A percentile compares a stretch with the other conserved stretches of the same genome.
Conservation (phyloP, 139 green algal species). For the Nannochloris sp. region DNA sequence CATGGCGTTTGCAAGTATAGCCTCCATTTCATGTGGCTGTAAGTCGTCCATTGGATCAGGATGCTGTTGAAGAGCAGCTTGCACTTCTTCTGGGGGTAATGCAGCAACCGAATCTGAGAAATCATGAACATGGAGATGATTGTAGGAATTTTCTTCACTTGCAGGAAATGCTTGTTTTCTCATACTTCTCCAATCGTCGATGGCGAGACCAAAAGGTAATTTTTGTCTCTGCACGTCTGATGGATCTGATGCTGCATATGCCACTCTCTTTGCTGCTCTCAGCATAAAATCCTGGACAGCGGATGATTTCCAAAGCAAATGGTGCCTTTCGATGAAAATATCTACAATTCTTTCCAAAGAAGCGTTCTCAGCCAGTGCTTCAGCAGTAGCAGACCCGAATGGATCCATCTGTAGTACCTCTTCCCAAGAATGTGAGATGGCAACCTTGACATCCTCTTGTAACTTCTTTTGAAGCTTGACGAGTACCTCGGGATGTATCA, state of each 20-base stretch:
- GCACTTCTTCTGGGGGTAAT: constrained; percentile 51
- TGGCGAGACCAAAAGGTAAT: constrained; percentile 7
- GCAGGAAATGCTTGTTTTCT: constrained; percentile 33
- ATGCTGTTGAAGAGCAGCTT: constrained; percentile 2
- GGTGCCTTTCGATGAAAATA: constrained; percentile 76
- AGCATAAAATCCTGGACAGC: constrained; percentile 59
- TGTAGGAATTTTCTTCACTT: constrained; percentile 44
- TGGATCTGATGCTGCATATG: background rate
- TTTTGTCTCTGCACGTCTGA: background rate
- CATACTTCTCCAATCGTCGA: constrained; percentile 46
- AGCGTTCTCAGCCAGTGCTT: constrained; percentile 39
- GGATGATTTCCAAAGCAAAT: constrained; percentile 72
- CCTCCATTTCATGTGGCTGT: background rate
- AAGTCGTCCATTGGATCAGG: background rate
- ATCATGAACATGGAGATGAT: constrained; percentile 67
- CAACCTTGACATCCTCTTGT: constrained; percentile 35
- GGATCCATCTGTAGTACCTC: constrained; percentile 39
- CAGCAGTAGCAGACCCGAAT: constrained; percentile 28
- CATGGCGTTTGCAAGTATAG: background rate
- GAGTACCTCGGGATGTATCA: constrained; percentile 71
- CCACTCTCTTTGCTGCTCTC: constrained; percentile 26
- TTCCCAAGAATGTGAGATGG: constrained; percentile 35
- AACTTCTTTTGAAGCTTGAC: constrained; percentile 41
- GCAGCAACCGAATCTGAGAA: constrained; percentile 62
- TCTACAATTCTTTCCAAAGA: constrained; percentile 65